Evolutionary conservation across 331 rosid species (phyloP), one percentile per base, ranked within the genome.

Genomic region (Rosa hybrid): DNA sequence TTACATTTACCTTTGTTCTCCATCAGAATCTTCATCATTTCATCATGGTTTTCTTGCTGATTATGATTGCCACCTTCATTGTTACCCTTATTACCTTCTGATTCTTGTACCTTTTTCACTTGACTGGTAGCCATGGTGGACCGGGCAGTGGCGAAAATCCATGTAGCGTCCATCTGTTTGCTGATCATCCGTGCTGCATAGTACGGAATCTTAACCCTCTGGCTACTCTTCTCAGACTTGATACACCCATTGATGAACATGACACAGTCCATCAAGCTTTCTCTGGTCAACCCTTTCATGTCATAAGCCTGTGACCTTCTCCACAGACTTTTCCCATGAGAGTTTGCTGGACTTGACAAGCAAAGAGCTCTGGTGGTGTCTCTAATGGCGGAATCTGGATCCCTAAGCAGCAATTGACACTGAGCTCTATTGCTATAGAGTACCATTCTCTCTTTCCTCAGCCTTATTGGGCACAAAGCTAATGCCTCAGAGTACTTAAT

Each of bases 281-380:
- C 97, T 72, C 80, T 91, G 4, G 92, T 88, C 90, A 91, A 83
- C 51, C 96, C 92, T 81, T 91, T 91, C 91, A 91, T 89, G 86
- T 93, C 96, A 82, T 93, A 91, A 44, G 96, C 97, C 59, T 88
- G 94, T 18, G 97, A 89, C 74, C 97, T 93, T 27, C 90, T 93
- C 97, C 96, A 89, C 16, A 91, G 90, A 78, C 94, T 90, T 74
- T 84, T 93, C 0, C 82, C 41, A 56, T 91, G 90, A 20, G 90
- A 74, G 83, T 91, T 93, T 14, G 86, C 54, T 14, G 92, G 94
- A 38, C 39, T 73, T 0, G 88, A 90, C 5, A 91, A 83, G 77
- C 94, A 89, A 49, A 93, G 96, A 56, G 97, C 96, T 72, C 92
- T 82, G 2, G 96, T 93, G 4, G 97, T 78, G 77, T 91, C 91